Evolutionary conservation across 352 stramenopile species (phyloP).

Genomic region (Pythium dissotocum): DNA sequence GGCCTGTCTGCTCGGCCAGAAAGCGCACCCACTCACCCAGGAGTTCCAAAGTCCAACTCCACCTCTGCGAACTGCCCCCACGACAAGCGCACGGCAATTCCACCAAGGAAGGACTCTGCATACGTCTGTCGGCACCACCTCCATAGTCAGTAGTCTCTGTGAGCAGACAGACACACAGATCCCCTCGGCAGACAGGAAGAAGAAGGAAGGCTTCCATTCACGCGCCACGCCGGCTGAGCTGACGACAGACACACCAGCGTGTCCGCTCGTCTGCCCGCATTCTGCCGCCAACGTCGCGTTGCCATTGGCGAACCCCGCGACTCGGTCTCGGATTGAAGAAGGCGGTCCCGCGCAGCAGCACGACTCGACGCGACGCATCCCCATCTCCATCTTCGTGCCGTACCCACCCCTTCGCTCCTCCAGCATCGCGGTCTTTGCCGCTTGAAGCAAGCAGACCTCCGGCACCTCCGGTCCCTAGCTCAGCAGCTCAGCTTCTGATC

Average conservation of each 20-base stretch:
- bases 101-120: too few species aligned
- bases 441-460: not conserved
- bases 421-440: not conserved
- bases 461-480: not conserved
- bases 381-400: not conserved
- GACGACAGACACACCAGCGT: not conserved
- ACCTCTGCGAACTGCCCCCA: not conserved
- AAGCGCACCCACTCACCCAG: constrained; percentile 8
- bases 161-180: not conserved
- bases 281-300: not conserved
- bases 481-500: constrained; percentile 1
- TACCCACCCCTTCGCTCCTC: not conserved
- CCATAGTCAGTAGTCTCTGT: not conserved
- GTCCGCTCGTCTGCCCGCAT: not conserved
- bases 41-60: not conserved
- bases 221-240: not conserved
- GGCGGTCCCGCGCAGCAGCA: not conserved
- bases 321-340: not conserved
- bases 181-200: not conserved
- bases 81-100: not conserved
- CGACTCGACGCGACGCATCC: not conserved
- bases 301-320: not conserved
- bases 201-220: not conserved
- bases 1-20: constrained; percentile 7
- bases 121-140: not conserved